Evolutionary conservation across 2,329 filamentous ascomycete genomes (phyloP).

Genomic region (Cladosporium sphaerospermum): DNA sequence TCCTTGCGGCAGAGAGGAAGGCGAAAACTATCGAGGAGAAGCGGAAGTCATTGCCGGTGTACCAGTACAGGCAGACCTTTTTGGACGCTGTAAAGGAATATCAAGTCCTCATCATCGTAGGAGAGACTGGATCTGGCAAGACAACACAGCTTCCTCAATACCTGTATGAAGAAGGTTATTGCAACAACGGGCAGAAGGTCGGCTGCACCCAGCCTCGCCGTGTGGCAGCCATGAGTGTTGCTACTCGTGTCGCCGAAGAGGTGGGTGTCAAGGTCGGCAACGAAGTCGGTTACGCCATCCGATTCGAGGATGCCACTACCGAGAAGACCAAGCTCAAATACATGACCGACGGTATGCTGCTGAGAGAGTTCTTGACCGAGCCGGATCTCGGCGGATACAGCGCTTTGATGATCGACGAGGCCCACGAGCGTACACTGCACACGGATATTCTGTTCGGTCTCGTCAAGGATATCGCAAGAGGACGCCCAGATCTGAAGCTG

Average conservation of each 20-base stretch:
- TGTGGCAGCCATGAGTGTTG: conserved; percentile 96
- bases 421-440: conserved; percentile 85
- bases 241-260: conserved; percentile 91
- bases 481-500: conserved; percentile 78
- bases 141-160: conserved; percentile 95
- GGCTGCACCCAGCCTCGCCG: conserved; percentile 91
- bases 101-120: conserved; percentile 86
- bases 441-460: conserved; percentile 86
- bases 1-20: conserved; percentile 84
- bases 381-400: conserved; percentile 77
- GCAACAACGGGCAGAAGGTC: conserved; percentile 74
- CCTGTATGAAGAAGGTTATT: conserved; percentile 83
- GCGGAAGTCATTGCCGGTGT: conserved; percentile 83
- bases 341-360: conserved; percentile 94
- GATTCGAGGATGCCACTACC: conserved; percentile 86
- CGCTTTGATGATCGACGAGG: conserved; percentile 93
- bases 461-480: conserved; percentile 79
- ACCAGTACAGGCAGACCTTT: conserved; percentile 77
- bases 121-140: conserved; percentile 92
- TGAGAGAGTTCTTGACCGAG: conserved; percentile 84
- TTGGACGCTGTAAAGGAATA: conserved; percentile 78
- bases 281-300: conserved; percentile 89
- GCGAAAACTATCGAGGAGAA: conserved; percentile 86
- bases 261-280: conserved; percentile 84
- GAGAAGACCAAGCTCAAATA: conserved; percentile 92